Base-by-base conservation (phyloP, 225 moss, liverwort and hornwort genomes). In the Marchantia paleacea region DNA sequence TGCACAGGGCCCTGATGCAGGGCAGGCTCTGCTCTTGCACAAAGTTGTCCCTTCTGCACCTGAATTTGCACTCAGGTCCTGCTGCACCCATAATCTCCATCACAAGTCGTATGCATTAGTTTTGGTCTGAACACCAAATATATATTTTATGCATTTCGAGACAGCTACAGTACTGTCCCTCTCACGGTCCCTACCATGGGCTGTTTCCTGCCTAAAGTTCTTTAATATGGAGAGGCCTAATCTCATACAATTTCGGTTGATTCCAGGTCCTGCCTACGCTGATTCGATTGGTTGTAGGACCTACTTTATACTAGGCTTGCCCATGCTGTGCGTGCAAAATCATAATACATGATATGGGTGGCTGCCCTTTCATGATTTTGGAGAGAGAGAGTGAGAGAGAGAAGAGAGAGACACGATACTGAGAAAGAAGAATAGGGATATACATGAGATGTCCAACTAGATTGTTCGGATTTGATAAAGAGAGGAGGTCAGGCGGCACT, bases 391-490 rank as follows among this genome's bases (percentile, higher is more conserved):
- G 62, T 18, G 6, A 29, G 68, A 68, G 68, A 31, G 68, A 29
- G 15, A 68, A 29, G 15, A 26, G 57, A 57, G 57, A 57, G 57
- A 19, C 14, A 57, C 14, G 57, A 57, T 13, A 28, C 29, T 7
- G 22, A 14, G 68, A 30, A 65, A 65, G 65, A 68, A 28, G 31
- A 68, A 68, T 39, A 39, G 10, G 30, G 68, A 68, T 68, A 68
- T 68, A 31, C 68, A 68, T 31, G 12, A 68, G 68, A 68, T 26
- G n/a, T n/a, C 68, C 68, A 31, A 68, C 68, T 68, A 68, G 68
- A 68, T 68, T 28, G 66, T 67, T 68, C 13, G 68, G 30, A 68
- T 28, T 28, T 68, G 68, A 68, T 68, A 68, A 68, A 68, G 68
- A 30, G 68, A 30, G 68, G 68, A 29, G 12, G 68, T 68, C 68